A percentile compares a stretch with the other conserved stretches of the same genome.
phyloP scores from a whole-genome alignment of 1,139 yeast species.

The Saccharomyces hybrid region DNA sequence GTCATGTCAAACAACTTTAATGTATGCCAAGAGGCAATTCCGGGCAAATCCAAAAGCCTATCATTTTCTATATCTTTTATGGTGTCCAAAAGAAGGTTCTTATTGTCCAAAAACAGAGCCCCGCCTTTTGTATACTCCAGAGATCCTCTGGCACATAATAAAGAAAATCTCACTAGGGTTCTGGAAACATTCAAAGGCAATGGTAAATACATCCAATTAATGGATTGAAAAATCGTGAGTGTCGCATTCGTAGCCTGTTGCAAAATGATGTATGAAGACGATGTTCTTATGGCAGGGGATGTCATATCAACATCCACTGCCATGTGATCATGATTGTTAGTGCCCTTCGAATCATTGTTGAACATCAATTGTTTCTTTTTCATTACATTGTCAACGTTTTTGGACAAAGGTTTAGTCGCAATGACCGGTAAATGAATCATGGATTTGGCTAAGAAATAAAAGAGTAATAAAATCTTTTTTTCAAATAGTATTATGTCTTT shows the following conservation, averaged over 20 bases:
- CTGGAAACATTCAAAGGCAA: conserved; percentile 68
- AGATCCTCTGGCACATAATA: conserved; percentile 71
- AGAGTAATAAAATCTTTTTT: conserved; percentile 53
- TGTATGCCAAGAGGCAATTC: conserved; percentile 52
- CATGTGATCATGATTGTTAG: not conserved
- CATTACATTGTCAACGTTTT: not conserved
- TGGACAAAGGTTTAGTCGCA: conserved; percentile 34
- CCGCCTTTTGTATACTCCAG: conserved; percentile 83
- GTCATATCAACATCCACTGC: conserved; percentile 28
- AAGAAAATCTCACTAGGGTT: conserved; percentile 57
- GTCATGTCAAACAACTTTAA: conserved; percentile 51
- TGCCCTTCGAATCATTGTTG: not conserved
- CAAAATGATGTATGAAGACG: conserved; percentile 56
- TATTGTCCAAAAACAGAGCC: conserved; percentile 64
- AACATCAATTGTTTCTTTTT: not conserved
- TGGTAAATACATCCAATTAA: conserved; percentile 45
- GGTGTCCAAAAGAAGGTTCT: conserved; percentile 44
- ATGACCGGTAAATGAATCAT: conserved; percentile 74
- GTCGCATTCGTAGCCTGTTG: conserved; percentile 71
- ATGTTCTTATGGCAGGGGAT: conserved; percentile 24
- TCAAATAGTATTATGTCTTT: conserved; percentile 23
- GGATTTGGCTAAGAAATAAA: conserved; percentile 73
- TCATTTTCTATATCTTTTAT: conserved; percentile 45
- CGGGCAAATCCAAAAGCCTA: conserved; percentile 48
- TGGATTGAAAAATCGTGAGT: conserved; percentile 47